Evolutionary conservation across 805 yeast species (phyloP), one percentile per base, ranked within the genome.

Genomic region (Limtongia smithiae): DNA sequence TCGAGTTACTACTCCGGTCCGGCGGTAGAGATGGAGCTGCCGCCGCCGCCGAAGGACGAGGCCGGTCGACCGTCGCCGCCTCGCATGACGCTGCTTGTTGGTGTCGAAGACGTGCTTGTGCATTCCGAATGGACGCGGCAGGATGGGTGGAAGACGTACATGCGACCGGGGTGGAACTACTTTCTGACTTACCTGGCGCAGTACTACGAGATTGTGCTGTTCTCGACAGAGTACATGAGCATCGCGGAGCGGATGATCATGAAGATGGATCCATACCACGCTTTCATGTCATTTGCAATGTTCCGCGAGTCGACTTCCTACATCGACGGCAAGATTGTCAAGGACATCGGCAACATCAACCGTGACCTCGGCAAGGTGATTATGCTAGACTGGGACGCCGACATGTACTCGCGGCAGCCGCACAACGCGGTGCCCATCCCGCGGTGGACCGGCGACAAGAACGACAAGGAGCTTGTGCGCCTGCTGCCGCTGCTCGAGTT

Each of bases 131-230:
- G 98, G 98, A 79, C 86, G 49, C 80, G 87, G 59, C 81, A 86
- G 68, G 76, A 80, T 65, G 98, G 98, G 46, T 93, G 99, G 99
- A 83, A 93, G 72, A 91, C 97, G 14, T 97, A 96, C 27, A 93
- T 93, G 75, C 87, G 99, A 73, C 97, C 98, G 30, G 99, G 98
- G 55, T 82, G 88, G 54, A 98, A 94, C 69, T 93, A 93, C 74
- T 93, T 93, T 71, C 73, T 93, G 65, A 96, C 95, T 25, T 93
- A 93, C 70, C 74, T 93, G 61, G 85, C 96, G 6, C 95, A 87
- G 71, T 91, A 89, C 74, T 93, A 91, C 70, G 99, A 93, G 72
- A 83, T 93, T 65, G 97, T 93, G 45, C 72, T 94, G 40, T 93
- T 93, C 67, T 80, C 91, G 30, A 81, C 89, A 53, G 86, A 86